phyloP scores from a whole-genome alignment of 2,329 filamentous ascomycete species.

The Sporothrix schenckii region DNA sequence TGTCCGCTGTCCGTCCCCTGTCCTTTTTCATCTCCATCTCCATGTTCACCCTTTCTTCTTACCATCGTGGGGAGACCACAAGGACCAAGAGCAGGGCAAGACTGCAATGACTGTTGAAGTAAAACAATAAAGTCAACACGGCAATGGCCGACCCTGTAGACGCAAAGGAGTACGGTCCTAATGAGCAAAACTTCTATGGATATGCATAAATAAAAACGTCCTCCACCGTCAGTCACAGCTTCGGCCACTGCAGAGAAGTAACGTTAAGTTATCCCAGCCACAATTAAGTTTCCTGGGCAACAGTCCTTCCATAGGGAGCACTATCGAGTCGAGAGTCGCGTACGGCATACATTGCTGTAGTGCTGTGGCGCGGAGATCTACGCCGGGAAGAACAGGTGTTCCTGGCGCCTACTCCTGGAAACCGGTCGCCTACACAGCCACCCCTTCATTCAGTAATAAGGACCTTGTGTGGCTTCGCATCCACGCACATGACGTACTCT shows the following conservation, averaged over 20 bases:
- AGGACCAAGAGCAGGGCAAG: not conserved
- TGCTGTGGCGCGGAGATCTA: not conserved
- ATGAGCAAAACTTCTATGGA: not conserved
- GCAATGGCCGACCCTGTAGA: too few species aligned
- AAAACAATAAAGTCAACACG: not conserved
- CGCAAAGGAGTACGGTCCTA: not conserved
- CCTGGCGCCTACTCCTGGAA: not conserved
- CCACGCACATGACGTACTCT: too few species aligned
- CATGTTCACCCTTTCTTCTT: not conserved
- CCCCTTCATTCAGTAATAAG: not conserved
- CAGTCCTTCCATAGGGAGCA: not conserved
- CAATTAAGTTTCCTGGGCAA: not conserved
- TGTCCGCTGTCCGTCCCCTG: not conserved
- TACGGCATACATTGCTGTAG: not conserved
- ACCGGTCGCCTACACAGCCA: slow-evolving; percentile 4
- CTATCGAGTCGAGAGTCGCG: not conserved
- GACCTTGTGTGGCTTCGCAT: too few species aligned
- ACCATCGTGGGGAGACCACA: slow-evolving; percentile 5
- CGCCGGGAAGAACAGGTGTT: not conserved
- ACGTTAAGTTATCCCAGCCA: slow-evolving; percentile 6
- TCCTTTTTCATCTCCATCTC: not conserved
- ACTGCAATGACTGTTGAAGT: too few species aligned
- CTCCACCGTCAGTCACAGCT: not conserved
- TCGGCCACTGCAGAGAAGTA: not conserved
- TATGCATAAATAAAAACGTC: too few species aligned